Evolutionary conservation across 768 basidiomycete species (phyloP).

Genomic region (Naganishia vaughanmartiniae): DNA sequence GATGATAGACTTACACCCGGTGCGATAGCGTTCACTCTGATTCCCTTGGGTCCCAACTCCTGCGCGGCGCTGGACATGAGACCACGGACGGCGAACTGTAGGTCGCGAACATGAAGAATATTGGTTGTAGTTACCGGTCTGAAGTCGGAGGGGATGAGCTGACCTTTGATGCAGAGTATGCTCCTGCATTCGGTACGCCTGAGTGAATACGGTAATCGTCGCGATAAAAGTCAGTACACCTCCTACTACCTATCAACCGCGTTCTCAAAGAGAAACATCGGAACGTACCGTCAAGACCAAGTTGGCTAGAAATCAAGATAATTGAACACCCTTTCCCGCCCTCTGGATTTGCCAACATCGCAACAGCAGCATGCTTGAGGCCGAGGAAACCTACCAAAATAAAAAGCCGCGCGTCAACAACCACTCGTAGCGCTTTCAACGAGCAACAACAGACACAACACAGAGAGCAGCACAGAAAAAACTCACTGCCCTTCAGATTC

Average conservation of each 20-base stretch:
- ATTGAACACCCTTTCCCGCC: slow-evolving; percentile 25
- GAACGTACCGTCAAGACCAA: slow-evolving; percentile 25
- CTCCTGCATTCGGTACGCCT: slow-evolving; percentile 24
- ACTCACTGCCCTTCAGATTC: slow-evolving; percentile 24
- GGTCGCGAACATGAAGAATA: background rate
- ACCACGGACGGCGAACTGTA: slow-evolving; percentile 23
- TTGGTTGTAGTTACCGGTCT: background rate
- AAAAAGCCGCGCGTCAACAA: background rate
- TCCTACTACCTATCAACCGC: background rate
- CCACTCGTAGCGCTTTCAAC: no score
- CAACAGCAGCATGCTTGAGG: slow-evolving; percentile 13
- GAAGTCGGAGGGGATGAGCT: background rate
- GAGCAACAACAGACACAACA: no score
- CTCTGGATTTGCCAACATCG: slow-evolving; percentile 20
- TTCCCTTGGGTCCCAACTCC: slow-evolving; percentile 22
- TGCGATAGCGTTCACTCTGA: slow-evolving; percentile 24
- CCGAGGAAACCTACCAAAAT: slow-evolving; percentile 12
- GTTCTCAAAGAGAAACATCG: background rate
- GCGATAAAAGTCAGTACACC: background rate
- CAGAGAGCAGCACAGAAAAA: no score
- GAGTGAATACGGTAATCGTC: background rate
- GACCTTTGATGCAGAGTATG: slow-evolving; percentile 24
- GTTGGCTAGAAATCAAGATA: slow-evolving; percentile 20
- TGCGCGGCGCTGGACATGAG: slow-evolving; percentile 24
- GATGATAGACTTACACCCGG: slow-evolving; percentile 10